Percentiles rank a stretch among this genome's conserved stretches.
Conservation (phyloP, 352 stramenopile genomes). For the Bremia lactucae region DNA sequence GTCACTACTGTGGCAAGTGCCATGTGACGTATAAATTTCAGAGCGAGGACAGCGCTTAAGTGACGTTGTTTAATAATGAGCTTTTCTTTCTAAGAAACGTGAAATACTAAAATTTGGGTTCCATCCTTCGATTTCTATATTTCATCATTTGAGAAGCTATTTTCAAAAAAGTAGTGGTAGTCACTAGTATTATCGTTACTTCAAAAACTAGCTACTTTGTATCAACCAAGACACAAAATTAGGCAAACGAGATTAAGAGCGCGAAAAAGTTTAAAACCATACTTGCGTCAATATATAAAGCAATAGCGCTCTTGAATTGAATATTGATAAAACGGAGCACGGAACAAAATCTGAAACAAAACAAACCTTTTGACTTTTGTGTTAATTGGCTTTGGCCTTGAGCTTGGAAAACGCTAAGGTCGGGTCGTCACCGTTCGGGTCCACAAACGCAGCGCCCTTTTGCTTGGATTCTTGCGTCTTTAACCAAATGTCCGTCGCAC, state of each 20-base stretch:
- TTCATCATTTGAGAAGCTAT: constrained; percentile 1
- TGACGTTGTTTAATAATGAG: constrained; percentile 12
- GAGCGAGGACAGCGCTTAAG: constrained; percentile 55
- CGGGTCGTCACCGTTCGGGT: constrained; percentile 48
- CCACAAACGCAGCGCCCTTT: constrained; percentile 29
- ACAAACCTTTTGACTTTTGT: constrained; percentile 8
- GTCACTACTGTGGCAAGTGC: constrained; percentile 99
- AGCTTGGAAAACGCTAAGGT: constrained; percentile 45
- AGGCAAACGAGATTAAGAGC: no score
- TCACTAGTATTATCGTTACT: no score
- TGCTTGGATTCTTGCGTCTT: constrained; percentile 76
- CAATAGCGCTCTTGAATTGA: no score
- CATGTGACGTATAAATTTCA: constrained; percentile 94
- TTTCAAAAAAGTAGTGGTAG: no score
- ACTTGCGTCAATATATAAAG: no score
- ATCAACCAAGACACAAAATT: no score
- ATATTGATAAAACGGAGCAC: no score
- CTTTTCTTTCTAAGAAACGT: no score
- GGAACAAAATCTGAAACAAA: no score
- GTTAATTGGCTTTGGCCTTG: constrained; percentile 58
- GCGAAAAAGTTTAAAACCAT: no score
- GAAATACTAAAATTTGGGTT: no score
- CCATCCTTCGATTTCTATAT: constrained; percentile 16
- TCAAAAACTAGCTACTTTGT: no score
- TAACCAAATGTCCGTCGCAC: constrained; percentile 88